Base-by-base conservation (phyloP, 2,329 filamentous ascomycete genomes). In the Colletotrichum spaethianum region DNA sequence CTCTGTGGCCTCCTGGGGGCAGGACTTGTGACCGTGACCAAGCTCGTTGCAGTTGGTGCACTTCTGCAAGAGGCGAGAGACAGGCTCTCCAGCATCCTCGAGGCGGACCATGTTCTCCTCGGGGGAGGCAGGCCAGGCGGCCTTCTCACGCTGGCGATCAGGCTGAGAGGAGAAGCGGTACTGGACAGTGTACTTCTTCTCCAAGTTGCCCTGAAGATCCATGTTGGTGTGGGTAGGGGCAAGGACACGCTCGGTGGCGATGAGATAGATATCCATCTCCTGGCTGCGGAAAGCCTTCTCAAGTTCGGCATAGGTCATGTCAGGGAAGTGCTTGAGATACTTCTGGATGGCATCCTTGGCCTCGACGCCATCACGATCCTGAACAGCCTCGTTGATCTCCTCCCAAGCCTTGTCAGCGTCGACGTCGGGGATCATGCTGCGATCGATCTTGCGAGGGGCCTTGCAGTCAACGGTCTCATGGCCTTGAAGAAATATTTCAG, bases 161-260 rank as follows among this genome's bases (percentile, higher is more conserved):
- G 92, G 88, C 74, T 89, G 89, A 40, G 86, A 80, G 1, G 85
- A 86, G 75, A 91, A 90, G 60, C 92, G 89, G 77, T 91, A 90
- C 0, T 88, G 89, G 61, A 94, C 84, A 0, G 87, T 87, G 75
- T 88, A 93, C 78, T 90, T 91, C 80, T 90, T 91, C 69, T 87
- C 87, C 26, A 92, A 83, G 73, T 92, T 89, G 6, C 92, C 92
- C 77, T 94, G 91, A 1, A 93, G 83, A 74, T 94, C 91, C 89
- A 94, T 92, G 80, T 93, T 92, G 72, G 90, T 93, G 75, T 91
- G 87, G 6, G 90, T 89, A 1, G 82, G 78, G 0, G 85, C 78
- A 38, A 93, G 80, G 42, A 87, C 82, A 74, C 89, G 87, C 83
- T 93, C 88, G 7, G 89, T 80, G 7, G 89, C 90, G 74, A 94